These are phyloP conservation scores for Heliosperma pusillum DNA, from an alignment of 148 eudicot species.

Conservation along the genomic window DNA sequence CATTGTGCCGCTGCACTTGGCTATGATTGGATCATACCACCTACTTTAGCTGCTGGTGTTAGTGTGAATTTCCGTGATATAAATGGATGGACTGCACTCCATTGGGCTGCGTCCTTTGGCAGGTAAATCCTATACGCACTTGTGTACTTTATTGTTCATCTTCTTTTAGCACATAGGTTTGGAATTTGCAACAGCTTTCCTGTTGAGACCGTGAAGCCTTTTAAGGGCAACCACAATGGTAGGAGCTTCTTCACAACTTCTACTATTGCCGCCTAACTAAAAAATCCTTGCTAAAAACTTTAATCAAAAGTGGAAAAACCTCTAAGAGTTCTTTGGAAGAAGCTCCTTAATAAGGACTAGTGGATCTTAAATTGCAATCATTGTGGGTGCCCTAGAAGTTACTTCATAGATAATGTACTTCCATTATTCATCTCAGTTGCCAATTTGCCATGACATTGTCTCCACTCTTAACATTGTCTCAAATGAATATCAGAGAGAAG, in stretches of 20 bases:
- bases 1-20: conserved; percentile 85
- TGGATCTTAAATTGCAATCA: neutral
- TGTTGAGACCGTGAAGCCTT: neutral
- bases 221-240: neutral
- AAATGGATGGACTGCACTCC: conserved; percentile 84
- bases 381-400: neutral
- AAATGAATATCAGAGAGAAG: conserved; percentile 42
- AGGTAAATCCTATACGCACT: conserved; percentile 36
- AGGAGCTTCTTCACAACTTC: neutral
- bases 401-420: neutral
- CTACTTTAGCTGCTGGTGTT: conserved; percentile 65
- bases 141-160: neutral
- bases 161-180: neutral
- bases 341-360: neutral
- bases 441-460: neutral
- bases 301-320: neutral
- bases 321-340: neutral
- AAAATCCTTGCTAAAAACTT: neutral
- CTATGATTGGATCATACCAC: conserved; percentile 72
- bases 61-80: conserved; percentile 77
- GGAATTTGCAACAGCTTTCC: neutral
- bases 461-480: conserved; percentile 4
- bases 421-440: neutral
- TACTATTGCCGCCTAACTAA: neutral
- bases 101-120: conserved; percentile 87